Evolutionary conservation across 2,329 filamentous ascomycete species (phyloP).

Genomic region (Cytospora piceae): DNA sequence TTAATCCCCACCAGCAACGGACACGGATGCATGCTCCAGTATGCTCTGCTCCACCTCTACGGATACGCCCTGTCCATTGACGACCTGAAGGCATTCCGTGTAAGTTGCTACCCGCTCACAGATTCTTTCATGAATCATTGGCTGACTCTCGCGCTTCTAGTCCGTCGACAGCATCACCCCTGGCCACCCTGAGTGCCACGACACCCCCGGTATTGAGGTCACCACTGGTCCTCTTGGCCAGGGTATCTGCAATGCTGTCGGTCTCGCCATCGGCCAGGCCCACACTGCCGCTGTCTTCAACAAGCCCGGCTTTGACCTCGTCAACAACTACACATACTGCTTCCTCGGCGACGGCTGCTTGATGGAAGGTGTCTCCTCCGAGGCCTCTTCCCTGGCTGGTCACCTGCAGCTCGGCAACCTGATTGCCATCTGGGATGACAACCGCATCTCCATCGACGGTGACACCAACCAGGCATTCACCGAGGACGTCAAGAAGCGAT

Average conservation of each 20-base stretch:
- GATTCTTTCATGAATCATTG: background rate
- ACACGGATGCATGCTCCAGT: conserved; percentile 99
- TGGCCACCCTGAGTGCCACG: conserved; percentile 94
- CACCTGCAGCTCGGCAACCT: conserved; percentile 98
- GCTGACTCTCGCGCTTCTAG: conserved; percentile 37
- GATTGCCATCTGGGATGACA: conserved; percentile 97
- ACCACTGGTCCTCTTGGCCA: conserved; percentile 97
- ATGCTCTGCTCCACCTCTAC: conserved; percentile 95
- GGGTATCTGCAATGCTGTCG: conserved; percentile 95
- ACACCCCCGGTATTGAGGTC: conserved; percentile 96
- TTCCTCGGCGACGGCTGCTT: conserved; percentile 98
- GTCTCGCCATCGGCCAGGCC: conserved; percentile 94
- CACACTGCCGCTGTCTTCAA: conserved; percentile 93
- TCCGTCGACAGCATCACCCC: conserved; percentile 76
- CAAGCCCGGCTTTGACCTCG: conserved; percentile 87
- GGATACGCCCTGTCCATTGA: conserved; percentile 86
- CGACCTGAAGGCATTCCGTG: conserved; percentile 95
- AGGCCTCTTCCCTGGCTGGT: conserved; percentile 89
- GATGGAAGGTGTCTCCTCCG: conserved; percentile 96
- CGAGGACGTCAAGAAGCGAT: conserved; percentile 92
- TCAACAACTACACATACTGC: conserved; percentile 96
- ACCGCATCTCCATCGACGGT: conserved; percentile 94
- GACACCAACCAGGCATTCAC: conserved; percentile 97
- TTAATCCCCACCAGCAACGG: conserved; percentile 70
- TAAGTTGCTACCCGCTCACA: conserved; percentile 53